Conservation (phyloP, 192 early-diverging fungal species). For the Backusella mclennaniae region DNA sequence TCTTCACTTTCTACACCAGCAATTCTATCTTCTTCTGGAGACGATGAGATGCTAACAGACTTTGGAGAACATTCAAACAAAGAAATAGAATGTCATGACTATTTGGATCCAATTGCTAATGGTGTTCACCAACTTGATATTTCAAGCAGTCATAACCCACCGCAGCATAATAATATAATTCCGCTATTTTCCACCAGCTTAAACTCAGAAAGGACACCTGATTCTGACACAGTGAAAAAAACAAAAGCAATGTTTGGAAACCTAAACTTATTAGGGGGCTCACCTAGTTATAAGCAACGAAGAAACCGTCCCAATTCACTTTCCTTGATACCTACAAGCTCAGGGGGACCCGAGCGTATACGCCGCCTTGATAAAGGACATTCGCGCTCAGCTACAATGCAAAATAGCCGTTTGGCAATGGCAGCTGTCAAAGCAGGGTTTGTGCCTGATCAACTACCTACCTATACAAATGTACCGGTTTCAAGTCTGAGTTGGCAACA, state of each 20-base stretch:
- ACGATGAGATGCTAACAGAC: background rate
- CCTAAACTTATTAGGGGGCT: constrained; percentile 65
- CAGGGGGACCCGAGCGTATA: constrained; percentile 19
- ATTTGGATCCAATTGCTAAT: constrained; percentile 17
- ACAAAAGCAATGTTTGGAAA: constrained; percentile 46
- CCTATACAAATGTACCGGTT: background rate
- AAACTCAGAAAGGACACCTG: constrained; percentile 3
- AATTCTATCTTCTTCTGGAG: background rate
- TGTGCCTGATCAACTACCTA: background rate
- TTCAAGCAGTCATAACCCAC: background rate
- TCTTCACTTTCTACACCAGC: background rate
- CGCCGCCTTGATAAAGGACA: constrained; percentile 27
- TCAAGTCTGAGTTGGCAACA: background rate
- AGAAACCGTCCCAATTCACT: constrained; percentile 54
- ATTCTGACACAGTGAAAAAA: constrained; percentile 29
- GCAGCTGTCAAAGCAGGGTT: constrained; percentile 23
- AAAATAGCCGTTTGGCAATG: constrained; percentile 21
- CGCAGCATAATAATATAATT: constrained; percentile 15
- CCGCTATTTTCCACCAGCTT: background rate
- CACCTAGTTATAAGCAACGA: constrained; percentile 72
- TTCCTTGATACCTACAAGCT: background rate
- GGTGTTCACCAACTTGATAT: constrained; percentile 21
- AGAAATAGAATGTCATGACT: background rate
- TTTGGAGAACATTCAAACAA: background rate
- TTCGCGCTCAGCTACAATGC: constrained; percentile 11